Percentiles rank a stretch among this genome's conserved stretches.
Evolutionary conservation across 495 filamentous ascomycete genomes (phyloP).

Genomic region (Aspergillus panamensis): DNA sequence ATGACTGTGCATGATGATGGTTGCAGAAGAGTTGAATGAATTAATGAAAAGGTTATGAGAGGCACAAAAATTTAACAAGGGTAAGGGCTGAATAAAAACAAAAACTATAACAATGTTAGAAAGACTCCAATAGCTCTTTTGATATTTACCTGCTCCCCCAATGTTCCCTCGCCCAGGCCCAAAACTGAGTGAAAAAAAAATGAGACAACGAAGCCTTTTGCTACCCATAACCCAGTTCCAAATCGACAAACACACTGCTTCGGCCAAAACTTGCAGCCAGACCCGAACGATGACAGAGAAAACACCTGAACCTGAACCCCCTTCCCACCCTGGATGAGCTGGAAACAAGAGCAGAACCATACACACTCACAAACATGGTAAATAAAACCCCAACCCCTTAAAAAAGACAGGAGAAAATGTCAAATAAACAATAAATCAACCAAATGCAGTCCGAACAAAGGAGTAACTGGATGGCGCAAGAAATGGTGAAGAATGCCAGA

Average conservation of each 20-base stretch:
- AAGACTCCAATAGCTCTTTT: slow-evolving; percentile 28
- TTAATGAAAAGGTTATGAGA: no score
- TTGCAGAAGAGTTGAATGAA: no score
- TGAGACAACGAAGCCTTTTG: slow-evolving; percentile 18
- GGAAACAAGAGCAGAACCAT: slow-evolving; percentile 24
- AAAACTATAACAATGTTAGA: slow-evolving; percentile 16
- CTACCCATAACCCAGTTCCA: slow-evolving; percentile 17
- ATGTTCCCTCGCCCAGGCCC: slow-evolving; percentile 18
- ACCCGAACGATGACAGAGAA: slow-evolving; percentile 18
- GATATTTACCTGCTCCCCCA: slow-evolving; percentile 26
- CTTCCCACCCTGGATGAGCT: slow-evolving; percentile 11
- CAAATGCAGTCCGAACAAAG: slow-evolving; percentile 15
- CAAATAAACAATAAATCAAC: slow-evolving; percentile 9
- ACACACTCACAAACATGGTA: slow-evolving; percentile 21
- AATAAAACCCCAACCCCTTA: slow-evolving; percentile 19
- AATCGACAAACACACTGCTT: slow-evolving; percentile 10
- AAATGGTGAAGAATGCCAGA: slow-evolving; percentile 16
- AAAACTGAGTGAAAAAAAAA: slow-evolving; percentile 11
- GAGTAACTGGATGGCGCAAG: slow-evolving; percentile 11
- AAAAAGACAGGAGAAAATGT: slow-evolving; percentile 4
- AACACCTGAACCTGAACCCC: slow-evolving; percentile 14
- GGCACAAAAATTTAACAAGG: no score
- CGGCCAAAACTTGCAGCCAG: slow-evolving; percentile 20
- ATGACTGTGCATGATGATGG: no score
- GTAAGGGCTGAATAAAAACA: slow-evolving; percentile 1